Base-by-base conservation (phyloP, 2,329 filamentous ascomycete species). In the Cercospora sp. region DNA sequence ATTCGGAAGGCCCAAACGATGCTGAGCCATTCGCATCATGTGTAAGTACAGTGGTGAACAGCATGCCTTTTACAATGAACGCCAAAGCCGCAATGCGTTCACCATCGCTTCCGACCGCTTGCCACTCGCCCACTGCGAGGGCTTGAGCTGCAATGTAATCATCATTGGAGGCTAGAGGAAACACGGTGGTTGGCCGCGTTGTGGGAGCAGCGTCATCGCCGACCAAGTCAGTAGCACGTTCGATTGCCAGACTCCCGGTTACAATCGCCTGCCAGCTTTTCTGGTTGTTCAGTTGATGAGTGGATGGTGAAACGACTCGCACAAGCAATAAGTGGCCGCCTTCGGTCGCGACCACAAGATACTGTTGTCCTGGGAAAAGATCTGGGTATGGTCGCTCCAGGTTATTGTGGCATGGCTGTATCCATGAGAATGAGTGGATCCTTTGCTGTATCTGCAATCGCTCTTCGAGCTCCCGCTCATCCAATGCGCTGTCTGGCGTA, bases 391-490 rank as follows among this genome's bases (percentile, higher is more conserved):
- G 53, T 2, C 59, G 45, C 30, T 68, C 65, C 16, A 21, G 21
- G 24, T 60, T 62, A 7, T 55, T 63, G 24, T 74, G 71, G 74
- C 66, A 21, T 18, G 70, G 34, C 57, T 59, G 66, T 37, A 78
- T 77, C 82, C 82, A 84, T n/a, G 79, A 69, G 66, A 82, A 83
- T 1, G 80, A 75, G 58, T 80, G 75, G 18, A 83, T 76, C 10
- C 82, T 79, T 57, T 77, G 76, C 61, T 76, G 75, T 9, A 81
- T 72, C 43, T 78, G 74, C 5, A 40, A 40, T 32, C 55, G 62
- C 60, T 76, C 74, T 13, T 63, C 58, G 3, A 49, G 34, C n/a
- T 69, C 58, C 2, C 61, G 59, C 34, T 69, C 62, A 21, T 74
- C 43, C 80, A 72, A 34, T 76, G 24, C 24, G 16, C 9, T 18